A percentile compares a stretch with the other conserved stretches of the same genome.
Conservation (phyloP, 2,329 filamentous ascomycete species). For the Acephala macrosclerotiorum region DNA sequence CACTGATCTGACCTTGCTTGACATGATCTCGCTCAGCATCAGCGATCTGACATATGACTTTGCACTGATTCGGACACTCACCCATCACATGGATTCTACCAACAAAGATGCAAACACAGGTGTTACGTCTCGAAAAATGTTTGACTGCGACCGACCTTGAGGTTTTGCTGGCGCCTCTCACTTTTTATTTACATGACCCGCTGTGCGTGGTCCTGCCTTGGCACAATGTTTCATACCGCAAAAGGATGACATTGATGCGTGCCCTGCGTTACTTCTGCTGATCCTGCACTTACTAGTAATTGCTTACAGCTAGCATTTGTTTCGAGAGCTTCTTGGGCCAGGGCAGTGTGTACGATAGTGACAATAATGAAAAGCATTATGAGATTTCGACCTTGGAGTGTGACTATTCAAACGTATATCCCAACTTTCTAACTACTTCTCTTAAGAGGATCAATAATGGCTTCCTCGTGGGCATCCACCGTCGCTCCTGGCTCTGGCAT, state of each 20-base stretch:
- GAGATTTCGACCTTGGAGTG: neutral
- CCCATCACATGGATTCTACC: neutral
- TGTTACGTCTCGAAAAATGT: constrained; percentile 9
- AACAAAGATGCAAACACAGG: constrained; percentile 9
- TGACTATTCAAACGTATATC: neutral
- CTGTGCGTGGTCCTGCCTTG: neutral
- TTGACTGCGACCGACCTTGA: neutral
- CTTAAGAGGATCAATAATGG: no score
- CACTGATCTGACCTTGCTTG: constrained; percentile 39
- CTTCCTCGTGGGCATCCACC: neutral
- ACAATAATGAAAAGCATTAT: constrained; percentile 16
- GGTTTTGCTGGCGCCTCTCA: neutral
- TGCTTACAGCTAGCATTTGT: constrained; percentile 4
- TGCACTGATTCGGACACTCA: constrained; percentile 23
- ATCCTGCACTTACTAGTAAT: constrained; percentile 14
- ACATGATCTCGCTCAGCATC: constrained; percentile 33
- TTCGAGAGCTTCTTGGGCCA: constrained; percentile 12
- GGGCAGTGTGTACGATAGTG: constrained; percentile 32
- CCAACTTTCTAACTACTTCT: no score
- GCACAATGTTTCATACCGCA: constrained; percentile 8
- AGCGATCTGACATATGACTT: constrained; percentile 34
- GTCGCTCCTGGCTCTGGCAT: no score
- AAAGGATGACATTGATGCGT: neutral
- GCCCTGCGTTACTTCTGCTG: constrained; percentile 2
- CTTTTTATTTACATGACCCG: neutral